phyloP scores from a whole-genome alignment of 768 basidiomycete genomes.

The Leccinum barrowsii region DNA sequence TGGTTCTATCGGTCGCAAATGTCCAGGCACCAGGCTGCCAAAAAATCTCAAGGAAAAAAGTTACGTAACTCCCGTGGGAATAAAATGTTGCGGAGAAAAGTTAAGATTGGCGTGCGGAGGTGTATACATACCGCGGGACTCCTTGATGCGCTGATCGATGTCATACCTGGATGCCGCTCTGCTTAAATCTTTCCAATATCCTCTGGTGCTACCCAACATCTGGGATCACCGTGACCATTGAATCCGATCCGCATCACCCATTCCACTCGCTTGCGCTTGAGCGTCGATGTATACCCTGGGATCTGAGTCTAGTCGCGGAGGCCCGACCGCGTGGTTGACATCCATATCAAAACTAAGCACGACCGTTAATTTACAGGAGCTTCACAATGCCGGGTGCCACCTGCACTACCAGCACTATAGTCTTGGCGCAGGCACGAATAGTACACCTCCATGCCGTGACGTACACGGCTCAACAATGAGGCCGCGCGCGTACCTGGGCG shows the following conservation, averaged over 20 bases:
- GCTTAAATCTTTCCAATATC: background rate
- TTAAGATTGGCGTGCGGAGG: constrained; percentile 13
- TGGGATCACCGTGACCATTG: background rate
- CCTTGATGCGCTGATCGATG: constrained; percentile 9
- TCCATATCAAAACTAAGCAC: background rate
- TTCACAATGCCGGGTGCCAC: background rate
- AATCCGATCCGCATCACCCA: background rate
- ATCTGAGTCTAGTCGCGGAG: background rate
- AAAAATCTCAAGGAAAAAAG: too few species aligned
- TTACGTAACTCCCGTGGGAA: too few species aligned
- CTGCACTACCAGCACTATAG: constrained; percentile 6
- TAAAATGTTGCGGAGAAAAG: too few species aligned
- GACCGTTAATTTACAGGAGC: background rate
- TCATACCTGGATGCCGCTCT: background rate
- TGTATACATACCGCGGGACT: background rate
- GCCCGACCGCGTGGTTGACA: background rate
- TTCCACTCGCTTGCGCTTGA: background rate
- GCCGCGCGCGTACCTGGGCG: constrained; percentile 7
- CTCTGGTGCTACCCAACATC: background rate
- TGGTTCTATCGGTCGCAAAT: too few species aligned
- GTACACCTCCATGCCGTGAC: constrained; percentile 12
- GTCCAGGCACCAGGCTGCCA: too few species aligned
- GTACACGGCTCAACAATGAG: background rate
- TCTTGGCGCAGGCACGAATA: constrained; percentile 11
- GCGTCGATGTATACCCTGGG: background rate